These are phyloP conservation scores for Talaromyces adpressus DNA, from an alignment of 495 filamentous ascomycete species.

Conservation along the genomic window DNA sequence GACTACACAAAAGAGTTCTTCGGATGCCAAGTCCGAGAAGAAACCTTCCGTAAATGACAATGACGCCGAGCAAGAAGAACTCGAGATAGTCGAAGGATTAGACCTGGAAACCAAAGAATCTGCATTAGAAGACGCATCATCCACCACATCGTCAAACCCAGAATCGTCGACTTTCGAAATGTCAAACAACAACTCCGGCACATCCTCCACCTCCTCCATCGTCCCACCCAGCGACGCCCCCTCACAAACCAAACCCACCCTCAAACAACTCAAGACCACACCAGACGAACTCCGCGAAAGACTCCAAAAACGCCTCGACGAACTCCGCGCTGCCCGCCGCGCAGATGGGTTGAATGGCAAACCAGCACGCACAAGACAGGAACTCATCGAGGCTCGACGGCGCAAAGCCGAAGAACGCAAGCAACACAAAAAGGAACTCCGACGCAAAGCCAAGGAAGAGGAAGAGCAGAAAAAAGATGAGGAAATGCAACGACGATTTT, in stretches of 20 bases:
- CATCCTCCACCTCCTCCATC: constrained; percentile 67
- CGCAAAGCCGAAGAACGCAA: constrained; percentile 80
- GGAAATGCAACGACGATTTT: constrained; percentile 51
- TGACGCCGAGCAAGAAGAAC: constrained; percentile 22
- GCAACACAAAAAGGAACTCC: constrained; percentile 76
- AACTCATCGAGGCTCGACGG: constrained; percentile 81
- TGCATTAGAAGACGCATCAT: constrained; percentile 30
- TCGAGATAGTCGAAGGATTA: constrained; percentile 38
- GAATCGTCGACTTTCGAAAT: constrained; percentile 61
- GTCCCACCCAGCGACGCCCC: constrained; percentile 45
- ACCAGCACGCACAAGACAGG: constrained; percentile 73
- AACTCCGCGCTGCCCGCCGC: constrained; percentile 72
- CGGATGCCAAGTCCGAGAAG: constrained; percentile 15
- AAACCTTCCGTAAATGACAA: constrained; percentile 25
- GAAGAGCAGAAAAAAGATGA: constrained; percentile 64
- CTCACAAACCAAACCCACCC: constrained; percentile 25
- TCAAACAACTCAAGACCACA: constrained; percentile 45
- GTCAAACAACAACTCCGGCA: constrained; percentile 50
- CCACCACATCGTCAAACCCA: constrained; percentile 44
- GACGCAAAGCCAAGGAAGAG: constrained; percentile 66
- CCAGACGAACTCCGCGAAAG: constrained; percentile 65
- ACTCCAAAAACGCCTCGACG: constrained; percentile 72
- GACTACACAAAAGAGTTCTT: constrained; percentile 9
- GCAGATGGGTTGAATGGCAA: constrained; percentile 74
- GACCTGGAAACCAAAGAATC: constrained; percentile 34